Percentiles rank a stretch among this genome's conserved stretches.
Evolutionary conservation across 1,139 yeast species (phyloP).

Genomic region (Debaryomyces psychrophilus): DNA sequence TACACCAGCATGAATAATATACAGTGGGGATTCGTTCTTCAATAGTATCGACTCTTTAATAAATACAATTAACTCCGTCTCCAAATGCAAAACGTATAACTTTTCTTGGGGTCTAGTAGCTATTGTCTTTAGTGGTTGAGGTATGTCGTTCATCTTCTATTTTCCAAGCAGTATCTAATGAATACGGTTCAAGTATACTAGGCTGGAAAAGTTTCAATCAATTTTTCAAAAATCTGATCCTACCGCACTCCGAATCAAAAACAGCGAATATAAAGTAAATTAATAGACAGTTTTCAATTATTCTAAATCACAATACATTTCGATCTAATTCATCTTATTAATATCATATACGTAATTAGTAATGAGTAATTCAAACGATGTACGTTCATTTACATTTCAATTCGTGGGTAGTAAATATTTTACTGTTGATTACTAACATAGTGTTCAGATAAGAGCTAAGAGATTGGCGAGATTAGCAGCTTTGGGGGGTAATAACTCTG

Average conservation of each 20-base stretch:
- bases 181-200: background rate
- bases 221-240: conserved; percentile 6
- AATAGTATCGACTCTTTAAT: conserved; percentile 21
- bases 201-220: conserved; percentile 2
- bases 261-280: background rate
- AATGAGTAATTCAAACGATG: conserved; percentile 11
- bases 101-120: conserved; percentile 53
- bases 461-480: conserved; percentile 55
- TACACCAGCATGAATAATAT: conserved; percentile 29
- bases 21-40: conserved; percentile 15
- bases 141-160: conserved; percentile 18
- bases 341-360: background rate
- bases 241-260: conserved; percentile 7
- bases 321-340: background rate
- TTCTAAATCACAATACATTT: background rate
- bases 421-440: conserved; percentile 22
- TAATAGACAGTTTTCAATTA: background rate
- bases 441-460: conserved; percentile 53
- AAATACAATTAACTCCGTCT: conserved; percentile 48
- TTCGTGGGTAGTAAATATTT: background rate
- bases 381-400: conserved; percentile 18
- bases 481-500: conserved; percentile 13
- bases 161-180: background rate
- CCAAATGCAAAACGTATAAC: conserved; percentile 55
- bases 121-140: conserved; percentile 34